A percentile compares a stretch with the other conserved stretches of the same genome.
phyloP scores from a whole-genome alignment of 2,329 filamentous ascomycete genomes.

The Xylaria sp. region DNA sequence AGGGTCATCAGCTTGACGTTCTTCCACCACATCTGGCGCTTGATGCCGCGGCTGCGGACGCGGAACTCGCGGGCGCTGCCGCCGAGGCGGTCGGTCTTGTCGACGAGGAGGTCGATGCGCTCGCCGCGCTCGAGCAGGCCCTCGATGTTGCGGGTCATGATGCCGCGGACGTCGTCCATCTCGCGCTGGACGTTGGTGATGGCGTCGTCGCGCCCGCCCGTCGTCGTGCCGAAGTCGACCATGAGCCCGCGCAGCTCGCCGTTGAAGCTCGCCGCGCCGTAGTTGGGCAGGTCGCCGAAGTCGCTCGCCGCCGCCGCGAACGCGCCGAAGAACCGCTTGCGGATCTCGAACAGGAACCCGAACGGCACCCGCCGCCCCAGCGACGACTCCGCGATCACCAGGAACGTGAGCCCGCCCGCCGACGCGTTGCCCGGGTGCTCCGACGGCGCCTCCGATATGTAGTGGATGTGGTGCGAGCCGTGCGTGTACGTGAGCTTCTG shows the following conservation, averaged over 20 bases:
- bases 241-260: constrained; percentile 74
- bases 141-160: constrained; percentile 97
- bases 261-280: constrained; percentile 90
- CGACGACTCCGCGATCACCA: constrained; percentile 81
- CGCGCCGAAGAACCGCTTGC: constrained; percentile 78
- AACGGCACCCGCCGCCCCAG: constrained; percentile 90
- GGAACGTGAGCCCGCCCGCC: constrained; percentile 84
- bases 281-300: constrained; percentile 79
- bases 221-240: constrained; percentile 80
- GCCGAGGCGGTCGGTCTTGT: constrained; percentile 93
- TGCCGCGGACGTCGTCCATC: constrained; percentile 88
- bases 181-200: constrained; percentile 82
- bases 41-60: constrained; percentile 80
- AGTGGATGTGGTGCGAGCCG: constrained; percentile 91
- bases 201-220: constrained; percentile 76
- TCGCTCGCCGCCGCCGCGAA: constrained; percentile 70
- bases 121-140: constrained; percentile 86
- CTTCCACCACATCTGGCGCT: constrained; percentile 99
- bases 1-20: constrained; percentile 93
- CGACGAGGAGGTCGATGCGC: constrained; percentile 88
- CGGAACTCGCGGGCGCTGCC: constrained; percentile 89
- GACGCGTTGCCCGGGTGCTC: constrained; percentile 60
- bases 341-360: constrained; percentile 87
- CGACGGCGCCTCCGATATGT: constrained; percentile 82
- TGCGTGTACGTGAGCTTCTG: constrained; percentile 96